Evolutionary conservation across 2,329 filamentous ascomycete species (phyloP), one percentile per base, ranked within the genome.

Genomic region (Orbilia javanica): DNA sequence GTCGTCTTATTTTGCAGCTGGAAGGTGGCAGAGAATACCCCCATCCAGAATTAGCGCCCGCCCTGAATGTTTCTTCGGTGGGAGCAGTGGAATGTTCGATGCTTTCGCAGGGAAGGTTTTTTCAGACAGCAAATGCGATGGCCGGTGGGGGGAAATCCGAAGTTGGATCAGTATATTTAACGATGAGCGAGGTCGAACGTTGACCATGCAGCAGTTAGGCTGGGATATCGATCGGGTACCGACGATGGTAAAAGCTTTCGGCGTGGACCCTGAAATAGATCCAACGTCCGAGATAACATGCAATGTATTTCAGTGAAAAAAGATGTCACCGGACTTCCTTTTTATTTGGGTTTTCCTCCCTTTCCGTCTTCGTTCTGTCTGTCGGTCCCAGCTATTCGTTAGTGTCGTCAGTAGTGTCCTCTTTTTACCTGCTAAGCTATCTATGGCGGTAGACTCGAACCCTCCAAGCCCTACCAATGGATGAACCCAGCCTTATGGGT

Each of bases 61-160:
- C 53, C 36, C 72, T 48, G 52, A 55, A 50, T 48, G 34, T 22
- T 55, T 22, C 31, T 52, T 72, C 44, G 31, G 20, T 34, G 20
- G 27, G 53, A 74, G 46, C 50, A 52, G 52, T 77, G 66, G 73
- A 77, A 77, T 66, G 73, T 77, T 71, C 66, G 63, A 65, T 68
- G 25, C 25, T 57, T 52, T 20, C 42, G 52, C 52, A 31, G 31
- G 5, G 15, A 18, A 42, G n/a, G 6, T 57, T 57, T 57, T 57
- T 57, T 27, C 50, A 36, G n/a, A 57, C 52, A 31, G 31, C 52
- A 60, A 60, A 60, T 60, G 4, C 11, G 20, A 42, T 42, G 55
- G n/a, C 18, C 53, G 53, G 42, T 60, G 53, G 29, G 52, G 29
- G 13, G 6, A 11, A 10, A 10, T 60, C 34, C 10, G 20, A 34